A percentile compares a stretch with the other conserved stretches of the same genome.
Evolutionary conservation across 192 early-diverging fungal genomes (phyloP).

Genomic region (Jimgerdemannia lactiflua): DNA sequence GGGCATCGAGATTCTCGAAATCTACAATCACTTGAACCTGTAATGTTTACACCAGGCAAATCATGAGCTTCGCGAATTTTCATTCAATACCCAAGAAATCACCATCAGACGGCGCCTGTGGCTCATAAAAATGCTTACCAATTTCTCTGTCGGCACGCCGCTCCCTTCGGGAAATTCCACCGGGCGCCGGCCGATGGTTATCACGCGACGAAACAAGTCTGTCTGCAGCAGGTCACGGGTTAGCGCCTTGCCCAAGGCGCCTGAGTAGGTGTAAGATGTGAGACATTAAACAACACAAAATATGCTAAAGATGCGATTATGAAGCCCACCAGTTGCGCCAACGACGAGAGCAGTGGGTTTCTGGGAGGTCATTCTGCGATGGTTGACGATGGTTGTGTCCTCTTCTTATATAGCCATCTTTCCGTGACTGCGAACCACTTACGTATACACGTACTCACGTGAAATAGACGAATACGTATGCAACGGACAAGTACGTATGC

Average conservation of each 20-base stretch:
- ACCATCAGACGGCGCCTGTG: not conserved
- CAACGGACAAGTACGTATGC: too few species aligned
- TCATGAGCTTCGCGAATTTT: not conserved
- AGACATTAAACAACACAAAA: too few species aligned
- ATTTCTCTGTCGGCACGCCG: conserved; percentile 27
- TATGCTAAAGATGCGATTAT: too few species aligned
- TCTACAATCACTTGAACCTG: conserved; percentile 66
- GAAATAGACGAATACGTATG: too few species aligned
- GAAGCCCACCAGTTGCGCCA: too few species aligned
- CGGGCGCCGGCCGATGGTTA: conserved; percentile 53
- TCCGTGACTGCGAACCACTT: too few species aligned
- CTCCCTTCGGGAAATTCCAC: conserved; percentile 39
- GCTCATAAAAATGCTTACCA: conserved; percentile 15
- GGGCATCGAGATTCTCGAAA: conserved; percentile 65
- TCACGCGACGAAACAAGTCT: conserved; percentile 45
- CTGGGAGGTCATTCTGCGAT: too few species aligned
- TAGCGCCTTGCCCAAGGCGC: conserved; percentile 58
- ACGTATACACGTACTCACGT: too few species aligned
- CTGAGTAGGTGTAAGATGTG: conserved; percentile 23
- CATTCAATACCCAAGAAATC: not conserved
- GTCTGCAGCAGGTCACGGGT: conserved; percentile 49
- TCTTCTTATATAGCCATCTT: too few species aligned
- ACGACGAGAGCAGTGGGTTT: too few species aligned
- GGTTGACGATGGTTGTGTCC: too few species aligned
- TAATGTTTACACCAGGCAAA: not conserved